Percentiles rank a stretch among this genome's conserved stretches.
phyloP scores from a whole-genome alignment of 352 stramenopile genomes.

The Pelagophyceae sp. region DNA sequence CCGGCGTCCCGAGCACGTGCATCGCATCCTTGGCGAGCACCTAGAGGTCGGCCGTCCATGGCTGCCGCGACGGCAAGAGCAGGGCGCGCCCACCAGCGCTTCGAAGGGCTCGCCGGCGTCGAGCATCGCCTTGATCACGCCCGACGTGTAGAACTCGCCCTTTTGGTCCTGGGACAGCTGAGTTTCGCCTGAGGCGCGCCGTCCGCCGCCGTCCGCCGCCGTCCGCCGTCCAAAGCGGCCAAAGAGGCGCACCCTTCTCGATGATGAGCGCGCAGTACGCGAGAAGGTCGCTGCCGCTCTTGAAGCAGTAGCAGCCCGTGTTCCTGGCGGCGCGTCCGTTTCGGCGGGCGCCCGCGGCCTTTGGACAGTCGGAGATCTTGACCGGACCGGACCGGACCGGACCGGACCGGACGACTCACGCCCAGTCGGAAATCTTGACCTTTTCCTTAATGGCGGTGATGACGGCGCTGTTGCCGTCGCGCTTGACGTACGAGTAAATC shows the following conservation, averaged over 20 bases:
- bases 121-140: constrained; percentile 21
- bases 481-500: constrained; percentile 14
- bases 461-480: background rate
- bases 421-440: constrained; percentile 21
- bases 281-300: background rate
- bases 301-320: constrained; percentile 20
- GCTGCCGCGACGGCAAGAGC: no score
- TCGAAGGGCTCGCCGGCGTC: constrained; percentile 14
- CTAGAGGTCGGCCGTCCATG: no score
- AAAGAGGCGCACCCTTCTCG: no score
- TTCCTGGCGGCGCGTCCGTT: background rate
- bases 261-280: constrained; percentile 12
- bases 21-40: background rate
- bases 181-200: background rate
- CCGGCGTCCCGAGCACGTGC: constrained; percentile 14
- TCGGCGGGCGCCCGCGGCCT: background rate
- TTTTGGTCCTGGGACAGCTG: constrained; percentile 4
- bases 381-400: no score
- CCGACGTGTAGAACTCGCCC: constrained; percentile 19
- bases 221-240: background rate
- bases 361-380: no score
- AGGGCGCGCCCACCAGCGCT: no score
- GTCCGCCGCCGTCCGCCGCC: background rate
- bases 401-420: background rate
- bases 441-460: constrained; percentile 12